Evolutionary conservation across 2,329 filamentous ascomycete genomes (phyloP).

Genomic region (Diaporthe vexans): DNA sequence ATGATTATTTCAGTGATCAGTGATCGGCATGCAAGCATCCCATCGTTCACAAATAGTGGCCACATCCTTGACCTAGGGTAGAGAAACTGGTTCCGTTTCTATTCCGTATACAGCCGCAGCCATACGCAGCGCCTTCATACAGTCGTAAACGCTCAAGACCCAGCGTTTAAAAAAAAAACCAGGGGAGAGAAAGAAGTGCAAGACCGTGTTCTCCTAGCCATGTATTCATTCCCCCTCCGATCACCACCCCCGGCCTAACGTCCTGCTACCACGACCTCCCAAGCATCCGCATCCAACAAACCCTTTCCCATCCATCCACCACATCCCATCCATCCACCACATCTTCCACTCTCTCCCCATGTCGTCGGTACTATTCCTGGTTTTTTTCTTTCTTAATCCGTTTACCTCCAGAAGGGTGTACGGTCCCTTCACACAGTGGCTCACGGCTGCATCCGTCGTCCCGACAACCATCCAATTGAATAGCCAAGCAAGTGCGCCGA

Average conservation of each 20-base stretch:
- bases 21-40: neutral
- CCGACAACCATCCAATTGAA: too few species aligned
- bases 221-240: neutral
- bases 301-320: neutral
- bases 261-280: neutral
- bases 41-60: neutral
- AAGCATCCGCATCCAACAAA: slow-evolving; percentile 1
- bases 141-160: too few species aligned
- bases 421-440: too few species aligned
- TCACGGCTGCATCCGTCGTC: too few species aligned
- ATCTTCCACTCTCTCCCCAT: slow-evolving; percentile 44
- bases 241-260: neutral
- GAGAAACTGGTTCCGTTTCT: too few species aligned
- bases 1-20: too few species aligned
- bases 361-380: slow-evolving; percentile 51
- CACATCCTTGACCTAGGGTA: neutral
- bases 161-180: too few species aligned
- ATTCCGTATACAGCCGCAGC: too few species aligned
- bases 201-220: neutral
- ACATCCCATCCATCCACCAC: neutral
- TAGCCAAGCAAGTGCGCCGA: too few species aligned
- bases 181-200: neutral
- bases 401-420: too few species aligned
- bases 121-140: too few species aligned
- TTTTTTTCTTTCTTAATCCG: slow-evolving; percentile 13